Conservation (phyloP, 352 stramenopile species). For the Pythium brassicae region DNA sequence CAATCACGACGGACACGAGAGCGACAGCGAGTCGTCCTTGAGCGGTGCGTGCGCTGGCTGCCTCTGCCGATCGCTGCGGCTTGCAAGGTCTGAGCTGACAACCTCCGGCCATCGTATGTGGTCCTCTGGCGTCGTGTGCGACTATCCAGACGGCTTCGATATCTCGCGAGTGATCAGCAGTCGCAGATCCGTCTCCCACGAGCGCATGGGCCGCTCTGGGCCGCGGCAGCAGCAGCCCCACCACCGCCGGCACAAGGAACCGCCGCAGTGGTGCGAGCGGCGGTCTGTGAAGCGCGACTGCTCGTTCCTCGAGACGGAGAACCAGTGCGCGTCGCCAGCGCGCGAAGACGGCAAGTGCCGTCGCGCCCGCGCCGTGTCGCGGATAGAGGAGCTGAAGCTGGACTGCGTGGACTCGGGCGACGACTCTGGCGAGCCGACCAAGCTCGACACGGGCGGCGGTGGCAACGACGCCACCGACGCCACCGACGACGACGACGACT, state of each 20-base stretch:
- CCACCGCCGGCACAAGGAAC: not conserved
- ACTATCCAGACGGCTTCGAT: conserved; percentile 8
- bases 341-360: conserved; percentile 1
- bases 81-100: too few species aligned
- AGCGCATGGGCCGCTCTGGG: not conserved
- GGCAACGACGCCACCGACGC: not conserved
- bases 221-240: not conserved
- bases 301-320: conserved; percentile 17
- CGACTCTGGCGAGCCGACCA: conserved; percentile 3
- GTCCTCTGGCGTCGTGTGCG: not conserved
- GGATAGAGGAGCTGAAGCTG: conserved; percentile 14
- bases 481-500: not conserved
- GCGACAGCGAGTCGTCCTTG: conserved; percentile 7
- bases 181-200: not conserved
- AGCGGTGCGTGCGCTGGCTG: not conserved
- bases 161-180: not conserved
- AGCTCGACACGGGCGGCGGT: not conserved
- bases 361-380: not conserved
- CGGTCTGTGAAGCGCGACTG: conserved; percentile 21
- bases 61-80: not conserved
- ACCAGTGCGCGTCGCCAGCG: not conserved
- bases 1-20: not conserved
- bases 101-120: too few species aligned
- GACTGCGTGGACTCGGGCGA: conserved; percentile 14
- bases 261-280: conserved; percentile 10